phyloP scores from a whole-genome alignment of 148 eudicot genomes.

The Persicaria maculosa region DNA sequence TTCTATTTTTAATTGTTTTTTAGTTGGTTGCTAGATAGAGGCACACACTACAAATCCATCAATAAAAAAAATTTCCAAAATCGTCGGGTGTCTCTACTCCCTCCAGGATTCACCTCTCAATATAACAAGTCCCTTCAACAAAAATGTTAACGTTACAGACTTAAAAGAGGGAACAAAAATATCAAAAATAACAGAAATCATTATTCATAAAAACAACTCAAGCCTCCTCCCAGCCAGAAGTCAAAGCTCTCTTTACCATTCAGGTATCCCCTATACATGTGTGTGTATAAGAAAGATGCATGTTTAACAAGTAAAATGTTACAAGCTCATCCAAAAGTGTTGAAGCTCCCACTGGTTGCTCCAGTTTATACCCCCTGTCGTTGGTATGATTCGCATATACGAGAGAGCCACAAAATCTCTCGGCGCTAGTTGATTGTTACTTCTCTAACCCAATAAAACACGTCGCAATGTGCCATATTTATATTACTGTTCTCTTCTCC shows the following conservation, averaged over 20 bases:
- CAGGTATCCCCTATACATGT: conserved; percentile 3
- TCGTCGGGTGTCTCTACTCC: not conserved
- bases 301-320: not conserved
- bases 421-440: not conserved
- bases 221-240: conserved; percentile 4
- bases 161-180: not conserved
- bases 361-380: conserved; percentile 18
- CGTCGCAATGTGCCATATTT: conserved; percentile 11
- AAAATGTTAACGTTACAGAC: not conserved
- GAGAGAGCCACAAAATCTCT: conserved; percentile 12
- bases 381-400: not conserved
- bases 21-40: no score
- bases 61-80: conserved; percentile 2
- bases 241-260: conserved; percentile 8
- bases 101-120: not conserved
- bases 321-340: conserved; percentile 33
- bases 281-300: conserved; percentile 1
- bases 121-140: not conserved
- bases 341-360: conserved; percentile 31
- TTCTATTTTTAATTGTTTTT: no score
- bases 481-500: not conserved
- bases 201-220: not conserved
- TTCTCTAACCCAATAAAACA: not conserved
- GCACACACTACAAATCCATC: not conserved
- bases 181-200: not conserved